Evolutionary conservation across 2,329 filamentous ascomycete genomes (phyloP), one percentile per base, ranked within the genome.

Genomic region (Aureobasidium sp.): DNA sequence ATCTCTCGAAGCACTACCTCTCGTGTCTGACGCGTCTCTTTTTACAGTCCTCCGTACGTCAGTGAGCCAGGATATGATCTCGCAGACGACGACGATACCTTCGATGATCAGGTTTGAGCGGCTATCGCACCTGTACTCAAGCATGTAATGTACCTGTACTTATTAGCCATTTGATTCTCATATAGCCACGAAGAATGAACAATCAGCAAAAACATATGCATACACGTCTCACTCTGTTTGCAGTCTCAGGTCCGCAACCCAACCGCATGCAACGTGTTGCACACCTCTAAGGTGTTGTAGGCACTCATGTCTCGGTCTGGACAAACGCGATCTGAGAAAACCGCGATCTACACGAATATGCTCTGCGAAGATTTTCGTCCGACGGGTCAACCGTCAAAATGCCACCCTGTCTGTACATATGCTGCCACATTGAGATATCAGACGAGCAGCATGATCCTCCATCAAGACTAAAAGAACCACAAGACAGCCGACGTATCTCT

Each of bases 31-130:
- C 49, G 21, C 3, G 13, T 32, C 41, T 2, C 44, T 16, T 11
- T 25, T 36, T 27, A 30, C 62, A 72, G 70, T 61, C 70, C 70
- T 41, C 70, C 70, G n/a, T 72, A 72, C 64, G 66, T 69, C 42
- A 58, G 53, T 14, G 49, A 51, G 25, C 67, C 65, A 10, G 64
- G 65, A n/a, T 70, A 71, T 61, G 45, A 61, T 14, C 61, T 63
- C 32, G 51, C 66, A 8, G 68, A 61, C n/a, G 67, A 70, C 36
- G 68, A 71, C 55, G 69, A 70, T 47, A 62, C 44, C 10, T 48
- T 67, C 45, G 68, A 70, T 41, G 67, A 70, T 37, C 44, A n/a
- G 5, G 44, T 58, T 39, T 47, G 9, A 37, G 25, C 30, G 29
- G 2, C 10, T 37, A 48, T 29, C 25, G 9, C 14, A 9, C 21